Percentiles rank a stretch among this genome's conserved stretches.
Evolutionary conservation across 768 basidiomycete genomes (phyloP).

Genomic region (Termitomyces sp.): DNA sequence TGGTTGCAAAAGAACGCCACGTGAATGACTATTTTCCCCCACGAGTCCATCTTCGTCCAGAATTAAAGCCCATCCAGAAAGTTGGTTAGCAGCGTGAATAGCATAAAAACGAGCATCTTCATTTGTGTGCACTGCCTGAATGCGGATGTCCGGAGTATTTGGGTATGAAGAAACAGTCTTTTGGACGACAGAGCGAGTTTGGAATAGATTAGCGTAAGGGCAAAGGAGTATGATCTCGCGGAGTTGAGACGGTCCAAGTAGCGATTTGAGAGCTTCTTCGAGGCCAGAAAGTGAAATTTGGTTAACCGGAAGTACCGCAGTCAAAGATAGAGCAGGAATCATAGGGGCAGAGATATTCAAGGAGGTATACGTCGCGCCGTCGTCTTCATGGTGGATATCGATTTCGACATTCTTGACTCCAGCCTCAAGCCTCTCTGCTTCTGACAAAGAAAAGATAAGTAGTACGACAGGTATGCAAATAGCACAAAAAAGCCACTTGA

Average conservation of each 20-base stretch:
- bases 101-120: conserved; percentile 18
- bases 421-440: neutral
- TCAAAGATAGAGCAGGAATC: conserved; percentile 29
- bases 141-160: conserved; percentile 36
- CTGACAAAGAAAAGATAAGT: neutral
- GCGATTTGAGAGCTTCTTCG: conserved; percentile 27
- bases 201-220: conserved; percentile 27
- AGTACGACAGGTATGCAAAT: conserved; percentile 5
- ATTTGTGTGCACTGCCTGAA: conserved; percentile 24
- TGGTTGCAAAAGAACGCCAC: conserved; percentile 36
- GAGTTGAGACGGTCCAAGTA: conserved; percentile 32
- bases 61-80: conserved; percentile 44
- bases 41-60: conserved; percentile 42
- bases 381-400: conserved; percentile 3
- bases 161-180: conserved; percentile 21
- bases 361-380: conserved; percentile 1
- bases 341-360: conserved; percentile 1
- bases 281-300: conserved; percentile 25
- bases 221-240: conserved; percentile 44
- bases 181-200: conserved; percentile 30
- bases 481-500: conserved; percentile 2
- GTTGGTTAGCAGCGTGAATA: conserved; percentile 30
- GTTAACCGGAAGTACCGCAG: conserved; percentile 44
- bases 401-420: neutral
- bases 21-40: conserved; percentile 24